phyloP scores from a whole-genome alignment of 2,329 filamentous ascomycete genomes.

The Arthrobotrys conoides region DNA sequence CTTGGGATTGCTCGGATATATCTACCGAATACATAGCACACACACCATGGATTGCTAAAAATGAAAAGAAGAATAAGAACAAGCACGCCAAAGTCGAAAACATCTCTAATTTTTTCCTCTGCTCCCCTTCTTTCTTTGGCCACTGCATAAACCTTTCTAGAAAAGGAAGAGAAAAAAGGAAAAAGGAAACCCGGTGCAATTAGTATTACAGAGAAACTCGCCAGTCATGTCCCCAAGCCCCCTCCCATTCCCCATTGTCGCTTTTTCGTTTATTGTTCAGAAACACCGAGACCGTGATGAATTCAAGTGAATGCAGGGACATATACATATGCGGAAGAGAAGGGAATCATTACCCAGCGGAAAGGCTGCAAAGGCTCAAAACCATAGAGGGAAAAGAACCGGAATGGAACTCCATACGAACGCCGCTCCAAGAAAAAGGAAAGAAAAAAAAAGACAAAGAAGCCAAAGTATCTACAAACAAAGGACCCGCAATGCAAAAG shows the following conservation, averaged over 20 bases:
- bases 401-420: constrained; percentile 46
- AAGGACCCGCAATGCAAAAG: constrained; percentile 24
- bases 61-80: constrained; percentile 1
- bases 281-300: constrained; percentile 55
- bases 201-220: constrained; percentile 50
- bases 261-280: constrained; percentile 43
- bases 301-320: constrained; percentile 15
- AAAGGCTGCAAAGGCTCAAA: constrained; percentile 36
- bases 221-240: neutral
- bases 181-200: constrained; percentile 20
- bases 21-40: constrained; percentile 37
- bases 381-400: neutral
- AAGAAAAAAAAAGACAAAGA: neutral
- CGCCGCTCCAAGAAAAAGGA: constrained; percentile 28
- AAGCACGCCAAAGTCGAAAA: neutral
- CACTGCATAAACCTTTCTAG: neutral
- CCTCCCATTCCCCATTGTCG: constrained; percentile 32
- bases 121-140: neutral
- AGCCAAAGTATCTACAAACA: constrained; percentile 47
- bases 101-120: too few relatives aligned
- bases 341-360: constrained; percentile 40
- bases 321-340: constrained; percentile 28
- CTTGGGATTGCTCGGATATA: constrained; percentile 18
- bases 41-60: constrained; percentile 29
- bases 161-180: neutral